Conservation (phyloP, 305 asterid genomes). For the Fraxinus albicans region DNA sequence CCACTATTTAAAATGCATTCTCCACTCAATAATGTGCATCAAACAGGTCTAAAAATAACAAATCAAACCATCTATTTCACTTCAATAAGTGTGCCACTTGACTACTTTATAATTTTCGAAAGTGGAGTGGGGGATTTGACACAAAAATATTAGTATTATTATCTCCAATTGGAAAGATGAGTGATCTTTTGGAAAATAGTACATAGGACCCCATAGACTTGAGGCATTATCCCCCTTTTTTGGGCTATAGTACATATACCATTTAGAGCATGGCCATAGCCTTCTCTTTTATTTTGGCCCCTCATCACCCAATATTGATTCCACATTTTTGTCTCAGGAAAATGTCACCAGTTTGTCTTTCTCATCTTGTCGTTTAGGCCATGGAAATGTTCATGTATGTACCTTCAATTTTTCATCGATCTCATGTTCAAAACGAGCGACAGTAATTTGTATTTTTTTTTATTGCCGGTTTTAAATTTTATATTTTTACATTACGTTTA, state of each 20-base stretch:
- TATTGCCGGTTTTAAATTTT: too few species aligned
- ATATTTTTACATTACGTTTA: background rate
- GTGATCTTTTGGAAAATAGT: background rate
- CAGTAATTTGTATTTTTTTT: too few species aligned
- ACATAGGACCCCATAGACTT: background rate
- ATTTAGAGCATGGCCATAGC: background rate
- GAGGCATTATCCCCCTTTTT: background rate
- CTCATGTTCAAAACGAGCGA: background rate
- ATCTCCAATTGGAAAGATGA: background rate
- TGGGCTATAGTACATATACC: background rate
- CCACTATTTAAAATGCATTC: too few species aligned
- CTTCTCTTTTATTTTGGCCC: background rate
- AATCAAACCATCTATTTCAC: background rate
- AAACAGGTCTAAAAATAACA: background rate
- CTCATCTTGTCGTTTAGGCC: background rate
- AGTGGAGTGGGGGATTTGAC: background rate
- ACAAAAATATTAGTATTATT: background rate
- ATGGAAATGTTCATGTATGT: background rate
- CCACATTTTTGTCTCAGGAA: background rate
- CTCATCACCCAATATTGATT: background rate
- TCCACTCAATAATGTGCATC: too few species aligned
- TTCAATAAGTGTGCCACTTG: background rate
- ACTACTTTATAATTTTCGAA: background rate
- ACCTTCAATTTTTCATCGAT: background rate
- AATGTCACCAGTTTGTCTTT: background rate